Base-by-base conservation (phyloP, 139 green algal genomes). In the Coelastrella sp. region DNA sequence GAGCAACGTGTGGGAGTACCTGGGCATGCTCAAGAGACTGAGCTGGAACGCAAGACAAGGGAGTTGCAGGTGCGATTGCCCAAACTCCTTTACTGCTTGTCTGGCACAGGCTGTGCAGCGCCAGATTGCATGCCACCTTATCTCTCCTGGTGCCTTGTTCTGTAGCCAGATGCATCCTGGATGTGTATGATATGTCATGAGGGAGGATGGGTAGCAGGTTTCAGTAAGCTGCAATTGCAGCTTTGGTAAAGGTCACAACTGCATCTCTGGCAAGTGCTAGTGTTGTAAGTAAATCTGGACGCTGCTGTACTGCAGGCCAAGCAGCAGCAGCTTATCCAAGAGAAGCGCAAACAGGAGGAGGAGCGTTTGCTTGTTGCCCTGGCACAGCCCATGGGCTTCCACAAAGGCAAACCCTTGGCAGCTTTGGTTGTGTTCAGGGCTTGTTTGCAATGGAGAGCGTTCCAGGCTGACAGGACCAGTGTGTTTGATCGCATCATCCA, bases 401-500 rank as follows among this genome's bases (percentile, higher is more conserved):
- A 94, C 74, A 90, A 92, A 25, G 94, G 94, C 5, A 91, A 93
- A 32, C 97, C 97, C 0, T 79, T 99, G 62, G 95, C 96, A 5
- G 95, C 97, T 9, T 88, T 98, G 63, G 60, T 98, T 63, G 91
- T 98, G 76, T 99, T 99, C 93, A 64, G 77, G 21, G 37, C 50
- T 53, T 93, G 91, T 81, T 72, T 93, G 50, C 90, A 94, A 63
- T 93, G 88, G 83, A 83, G 91, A 32, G 81, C 89, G 17, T 93
- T 94, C 90, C 94, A 99, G 86, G 93, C 94, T 1, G 97, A 99
- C 89, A 93, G 96, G 83, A 99, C 96, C 23, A 90, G 91, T 35
- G 87, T 99, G 21, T 99, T 99, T 86, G 97, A 99, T 88, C 91
- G 91, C 79, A 98, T 99, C 92, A 98, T 98, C 72, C 90, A 95